A percentile compares a stretch with the other conserved stretches of the same genome.
phyloP scores from a whole-genome alignment of 2,329 filamentous ascomycete genomes.

The Cryphonectria japonica region DNA sequence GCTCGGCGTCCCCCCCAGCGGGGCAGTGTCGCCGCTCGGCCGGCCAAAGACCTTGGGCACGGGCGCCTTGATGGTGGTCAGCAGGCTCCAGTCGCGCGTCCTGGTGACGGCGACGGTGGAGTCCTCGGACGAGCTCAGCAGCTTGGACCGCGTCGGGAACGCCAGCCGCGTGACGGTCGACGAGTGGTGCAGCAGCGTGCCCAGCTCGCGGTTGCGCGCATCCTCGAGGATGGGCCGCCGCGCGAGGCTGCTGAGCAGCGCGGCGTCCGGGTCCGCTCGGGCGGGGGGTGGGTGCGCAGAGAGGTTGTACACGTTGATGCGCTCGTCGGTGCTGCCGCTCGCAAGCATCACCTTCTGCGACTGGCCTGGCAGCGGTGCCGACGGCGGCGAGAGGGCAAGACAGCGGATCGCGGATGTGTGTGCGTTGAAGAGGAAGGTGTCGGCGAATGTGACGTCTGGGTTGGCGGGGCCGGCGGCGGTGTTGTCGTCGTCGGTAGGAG shows the following conservation, averaged over 20 bases:
- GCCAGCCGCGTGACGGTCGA: conserved; percentile 77
- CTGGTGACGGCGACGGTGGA: conserved; percentile 87
- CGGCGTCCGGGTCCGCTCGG: conserved; percentile 50
- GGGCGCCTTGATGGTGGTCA: conserved; percentile 88
- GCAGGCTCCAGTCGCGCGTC: conserved; percentile 84
- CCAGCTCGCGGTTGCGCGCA: conserved; percentile 83
- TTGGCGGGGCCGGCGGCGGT: neutral
- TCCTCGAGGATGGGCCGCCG: conserved; percentile 81
- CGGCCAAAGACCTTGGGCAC: conserved; percentile 78
- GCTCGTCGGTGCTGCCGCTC: conserved; percentile 89
- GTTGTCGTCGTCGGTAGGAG: conserved; percentile 3
- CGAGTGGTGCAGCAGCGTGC: conserved; percentile 83
- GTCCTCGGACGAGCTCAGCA: conserved; percentile 87
- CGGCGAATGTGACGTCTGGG: conserved; percentile 69
- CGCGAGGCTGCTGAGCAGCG: conserved; percentile 68
- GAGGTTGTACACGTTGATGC: conserved; percentile 91
- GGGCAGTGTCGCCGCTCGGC: conserved; percentile 88
- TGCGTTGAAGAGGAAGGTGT: conserved; percentile 95
- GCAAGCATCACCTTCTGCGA: conserved; percentile 86
- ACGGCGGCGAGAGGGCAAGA: conserved; percentile 80
- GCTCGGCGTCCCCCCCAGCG: conserved; percentile 77
- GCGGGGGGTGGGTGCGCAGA: conserved; percentile 68
- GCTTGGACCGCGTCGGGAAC: conserved; percentile 85
- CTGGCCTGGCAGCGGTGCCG: conserved; percentile 62
- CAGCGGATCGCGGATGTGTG: conserved; percentile 90